Percentiles rank a stretch among this genome's conserved stretches.
Conservation (phyloP, 1,139 yeast species). For the Saccharomyces hybrid region DNA sequence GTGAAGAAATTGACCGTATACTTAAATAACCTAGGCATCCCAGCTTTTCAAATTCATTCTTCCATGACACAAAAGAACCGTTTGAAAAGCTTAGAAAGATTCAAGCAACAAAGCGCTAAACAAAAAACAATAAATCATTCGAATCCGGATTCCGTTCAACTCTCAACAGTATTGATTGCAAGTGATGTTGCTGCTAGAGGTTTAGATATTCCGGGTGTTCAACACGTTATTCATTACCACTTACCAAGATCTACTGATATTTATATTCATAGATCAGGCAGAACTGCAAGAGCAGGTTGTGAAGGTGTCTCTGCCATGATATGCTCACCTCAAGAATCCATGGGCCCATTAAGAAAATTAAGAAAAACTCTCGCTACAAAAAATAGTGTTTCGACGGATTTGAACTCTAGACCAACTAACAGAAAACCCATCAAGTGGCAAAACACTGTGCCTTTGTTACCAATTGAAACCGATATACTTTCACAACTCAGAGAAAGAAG, state of each 20-base stretch:
- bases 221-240: constrained; percentile 94
- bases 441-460: constrained; percentile 62
- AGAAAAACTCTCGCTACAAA: constrained; percentile 51
- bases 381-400: constrained; percentile 7
- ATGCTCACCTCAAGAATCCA: constrained; percentile 89
- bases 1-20: constrained; percentile 80
- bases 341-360: constrained; percentile 75
- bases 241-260: constrained; percentile 92
- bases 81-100: constrained; percentile 71
- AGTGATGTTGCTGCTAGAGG: constrained; percentile 99
- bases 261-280: constrained; percentile 92
- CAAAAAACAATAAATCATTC: constrained; percentile 1
- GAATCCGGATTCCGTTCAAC: neutral
- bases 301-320: constrained; percentile 92
- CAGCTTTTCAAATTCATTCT: constrained; percentile 80
- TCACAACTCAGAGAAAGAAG: constrained; percentile 65
- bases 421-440: constrained; percentile 34
- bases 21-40: constrained; percentile 58
- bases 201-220: constrained; percentile 81
- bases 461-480: constrained; percentile 69
- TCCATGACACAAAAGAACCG: constrained; percentile 94
- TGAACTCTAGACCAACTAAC: constrained; percentile 14
- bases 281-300: constrained; percentile 93
- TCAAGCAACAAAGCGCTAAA: constrained; percentile 46
- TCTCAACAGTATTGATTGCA: constrained; percentile 73